These are phyloP conservation scores for Nepenthes gracilis DNA, from an alignment of 148 eudicot species.

Conservation along the genomic window DNA sequence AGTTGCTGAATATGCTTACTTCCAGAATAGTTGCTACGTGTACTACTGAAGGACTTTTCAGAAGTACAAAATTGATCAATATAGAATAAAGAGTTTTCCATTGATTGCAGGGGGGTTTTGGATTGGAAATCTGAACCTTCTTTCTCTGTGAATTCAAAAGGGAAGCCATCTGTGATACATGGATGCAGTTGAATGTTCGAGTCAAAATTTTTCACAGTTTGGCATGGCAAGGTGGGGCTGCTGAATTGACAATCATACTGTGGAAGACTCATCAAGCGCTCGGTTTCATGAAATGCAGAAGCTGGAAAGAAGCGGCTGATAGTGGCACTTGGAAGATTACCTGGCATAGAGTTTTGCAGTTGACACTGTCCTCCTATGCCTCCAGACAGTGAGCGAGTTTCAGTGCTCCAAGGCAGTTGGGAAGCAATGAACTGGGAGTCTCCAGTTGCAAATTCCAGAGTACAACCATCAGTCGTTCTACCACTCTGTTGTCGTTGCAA, in stretches of 20 bases:
- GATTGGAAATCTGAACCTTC: conserved; percentile 21
- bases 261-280: conserved; percentile 14
- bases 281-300: conserved; percentile 15
- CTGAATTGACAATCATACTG: conserved; percentile 16
- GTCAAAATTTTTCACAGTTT: conserved; percentile 18
- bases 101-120: conserved; percentile 14
- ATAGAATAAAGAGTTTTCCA: conserved; percentile 21
- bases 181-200: conserved; percentile 20
- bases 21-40: conserved; percentile 23
- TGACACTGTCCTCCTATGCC: conserved; percentile 11
- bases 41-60: conserved; percentile 19
- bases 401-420: conserved; percentile 23
- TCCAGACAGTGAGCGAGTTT: conserved; percentile 11
- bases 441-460: conserved; percentile 12
- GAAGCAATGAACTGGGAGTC: conserved; percentile 12
- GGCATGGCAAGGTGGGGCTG: conserved; percentile 18
- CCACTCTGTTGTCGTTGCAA: conserved; percentile 12
- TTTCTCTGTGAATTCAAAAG: conserved; percentile 15
- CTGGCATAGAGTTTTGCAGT: conserved; percentile 7
- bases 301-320: conserved; percentile 11
- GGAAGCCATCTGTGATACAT: conserved; percentile 22
- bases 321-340: conserved; percentile 12
- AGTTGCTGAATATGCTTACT: conserved; percentile 43
- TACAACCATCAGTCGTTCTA: conserved; percentile 16
- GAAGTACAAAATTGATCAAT: conserved; percentile 21